Evolutionary conservation across 768 basidiomycete species (phyloP).

Genomic region (Russula dissimulans): DNA sequence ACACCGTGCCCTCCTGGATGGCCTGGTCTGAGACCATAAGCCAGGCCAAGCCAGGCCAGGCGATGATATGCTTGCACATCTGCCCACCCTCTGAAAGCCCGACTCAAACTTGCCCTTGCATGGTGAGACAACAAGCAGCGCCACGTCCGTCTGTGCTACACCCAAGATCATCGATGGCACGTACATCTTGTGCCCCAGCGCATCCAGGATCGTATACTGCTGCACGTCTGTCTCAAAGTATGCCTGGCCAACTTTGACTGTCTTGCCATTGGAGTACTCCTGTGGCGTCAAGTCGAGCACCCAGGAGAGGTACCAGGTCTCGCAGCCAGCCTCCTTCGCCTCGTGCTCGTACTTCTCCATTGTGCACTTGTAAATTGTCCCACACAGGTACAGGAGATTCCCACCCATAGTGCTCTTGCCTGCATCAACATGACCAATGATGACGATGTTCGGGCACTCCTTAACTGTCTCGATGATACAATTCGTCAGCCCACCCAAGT

Average conservation of each 20-base stretch:
- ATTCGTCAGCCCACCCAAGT: constrained; percentile 1
- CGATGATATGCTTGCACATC: constrained; percentile 96
- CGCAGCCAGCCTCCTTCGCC: constrained; percentile 94
- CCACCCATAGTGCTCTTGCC: constrained; percentile 99
- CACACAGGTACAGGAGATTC: constrained; percentile 84
- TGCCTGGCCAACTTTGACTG: too few species aligned
- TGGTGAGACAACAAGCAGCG: too few species aligned
- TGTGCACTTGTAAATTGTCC: constrained; percentile 94
- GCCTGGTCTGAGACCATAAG: too few species aligned
- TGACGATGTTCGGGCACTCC: constrained; percentile 92
- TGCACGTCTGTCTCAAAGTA: too few species aligned
- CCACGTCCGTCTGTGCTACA: too few species aligned
- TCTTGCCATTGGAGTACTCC: constrained; percentile 85
- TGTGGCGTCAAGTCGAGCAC: constrained; percentile 97
- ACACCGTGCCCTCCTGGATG: constrained; percentile 27
- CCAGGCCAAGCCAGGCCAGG: too few species aligned
- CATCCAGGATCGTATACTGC: constrained; percentile 89
- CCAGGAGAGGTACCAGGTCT: constrained; percentile 98
- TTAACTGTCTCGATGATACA: constrained; percentile 59
- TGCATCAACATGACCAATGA: constrained; percentile 98
- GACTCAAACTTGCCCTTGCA: constrained; percentile 99
- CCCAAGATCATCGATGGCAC: too few species aligned
- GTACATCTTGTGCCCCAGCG: too few species aligned
- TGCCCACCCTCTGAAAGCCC: constrained; percentile 97
- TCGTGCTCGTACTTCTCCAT: constrained; percentile 98